Percentiles rank a stretch among this genome's conserved stretches.
Conservation (phyloP, 176 grass and related monocot species). For the Dendrocalamus sinicus region DNA sequence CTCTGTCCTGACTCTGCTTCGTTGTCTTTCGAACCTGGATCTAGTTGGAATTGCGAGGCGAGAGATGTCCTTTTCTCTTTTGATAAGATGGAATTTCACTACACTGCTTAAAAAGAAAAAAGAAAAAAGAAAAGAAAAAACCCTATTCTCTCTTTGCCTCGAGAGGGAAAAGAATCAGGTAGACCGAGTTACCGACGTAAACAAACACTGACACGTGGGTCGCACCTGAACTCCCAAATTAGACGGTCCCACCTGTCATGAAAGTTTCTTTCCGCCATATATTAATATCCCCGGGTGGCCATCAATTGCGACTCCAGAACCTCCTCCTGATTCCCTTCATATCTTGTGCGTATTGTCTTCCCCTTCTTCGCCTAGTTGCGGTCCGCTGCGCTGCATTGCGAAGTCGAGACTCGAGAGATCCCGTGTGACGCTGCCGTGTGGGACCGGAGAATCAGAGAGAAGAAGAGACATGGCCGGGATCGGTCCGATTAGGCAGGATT, state of each 20-base stretch:
- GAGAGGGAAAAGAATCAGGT: neutral
- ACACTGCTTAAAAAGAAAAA: too few relatives aligned
- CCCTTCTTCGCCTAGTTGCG: neutral
- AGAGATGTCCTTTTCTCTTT: too few relatives aligned
- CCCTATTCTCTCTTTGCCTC: too few relatives aligned
- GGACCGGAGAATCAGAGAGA: neutral
- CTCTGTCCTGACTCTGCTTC: too few relatives aligned
- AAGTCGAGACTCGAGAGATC: neutral
- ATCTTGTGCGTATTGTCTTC: constrained; percentile 17
- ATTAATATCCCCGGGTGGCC: neutral
- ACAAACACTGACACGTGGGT: neutral
- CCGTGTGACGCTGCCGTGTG: neutral
- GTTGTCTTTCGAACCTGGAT: too few relatives aligned
- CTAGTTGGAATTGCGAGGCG: too few relatives aligned
- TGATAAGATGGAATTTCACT: too few relatives aligned
- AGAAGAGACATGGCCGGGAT: constrained; percentile 56
- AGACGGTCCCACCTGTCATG: constrained; percentile 11
- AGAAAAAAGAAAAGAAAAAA: too few relatives aligned
- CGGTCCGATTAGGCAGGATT: constrained; percentile 77
- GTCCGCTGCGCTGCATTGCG: neutral
- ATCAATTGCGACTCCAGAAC: constrained; percentile 40
- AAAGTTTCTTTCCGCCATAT: accelerated
- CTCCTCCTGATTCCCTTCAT: neutral
- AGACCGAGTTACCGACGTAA: neutral
- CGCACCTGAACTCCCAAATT: neutral